Percentiles rank a stretch among this genome's conserved stretches.
Conservation (phyloP, 345 rosid genomes). For the Odontarrhena argentea region DNA sequence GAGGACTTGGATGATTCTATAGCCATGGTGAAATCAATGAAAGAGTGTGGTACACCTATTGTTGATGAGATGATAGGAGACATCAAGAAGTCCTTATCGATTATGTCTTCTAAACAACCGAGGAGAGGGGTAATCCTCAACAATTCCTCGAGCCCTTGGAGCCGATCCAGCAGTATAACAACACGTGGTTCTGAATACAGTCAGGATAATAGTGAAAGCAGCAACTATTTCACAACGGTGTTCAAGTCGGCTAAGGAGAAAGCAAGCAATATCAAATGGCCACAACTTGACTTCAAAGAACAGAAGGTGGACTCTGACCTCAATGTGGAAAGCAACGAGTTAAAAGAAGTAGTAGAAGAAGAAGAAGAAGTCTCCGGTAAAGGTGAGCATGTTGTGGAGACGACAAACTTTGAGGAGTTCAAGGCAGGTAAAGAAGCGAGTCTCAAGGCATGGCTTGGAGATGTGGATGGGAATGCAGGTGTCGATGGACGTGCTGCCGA, state of each 20-base stretch:
- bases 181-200: constrained; percentile 42
- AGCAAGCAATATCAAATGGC: constrained; percentile 75
- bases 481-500: constrained; percentile 30
- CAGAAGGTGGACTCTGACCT: constrained; percentile 26
- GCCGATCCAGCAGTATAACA: constrained; percentile 46
- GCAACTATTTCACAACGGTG: constrained; percentile 60
- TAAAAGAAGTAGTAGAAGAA: constrained; percentile 51
- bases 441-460: constrained; percentile 80
- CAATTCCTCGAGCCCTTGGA: constrained; percentile 49
- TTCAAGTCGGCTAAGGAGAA: constrained; percentile 72
- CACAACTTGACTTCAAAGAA: constrained; percentile 63
- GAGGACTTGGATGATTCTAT: constrained; percentile 87
- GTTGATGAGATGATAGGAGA: constrained; percentile 90
- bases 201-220: constrained; percentile 45
- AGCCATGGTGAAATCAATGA: constrained; percentile 71
- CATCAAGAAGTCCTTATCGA: constrained; percentile 60
- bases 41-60: constrained; percentile 66
- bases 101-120: constrained; percentile 70
- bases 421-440: constrained; percentile 79
- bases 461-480: constrained; percentile 40
- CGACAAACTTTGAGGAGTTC: constrained; percentile 59
- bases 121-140: constrained; percentile 61
- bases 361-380: constrained; percentile 44
- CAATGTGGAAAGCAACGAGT: constrained; percentile 53
- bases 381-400: constrained; percentile 33